phyloP scores from a whole-genome alignment of 2,329 filamentous ascomycete genomes.

The Botrytis elliptica region DNA sequence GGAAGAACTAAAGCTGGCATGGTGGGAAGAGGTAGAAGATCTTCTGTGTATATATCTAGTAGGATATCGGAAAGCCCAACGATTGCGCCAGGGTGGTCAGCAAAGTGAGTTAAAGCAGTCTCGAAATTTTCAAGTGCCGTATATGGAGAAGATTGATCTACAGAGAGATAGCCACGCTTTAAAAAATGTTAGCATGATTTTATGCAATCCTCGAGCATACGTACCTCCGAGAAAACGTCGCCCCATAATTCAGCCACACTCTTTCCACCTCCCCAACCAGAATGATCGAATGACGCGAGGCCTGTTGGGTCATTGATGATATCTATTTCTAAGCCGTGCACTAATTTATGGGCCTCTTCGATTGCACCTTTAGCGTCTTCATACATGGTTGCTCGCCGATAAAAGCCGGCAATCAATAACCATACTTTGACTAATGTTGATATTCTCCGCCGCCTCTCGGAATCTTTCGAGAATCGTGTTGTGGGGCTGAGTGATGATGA shows the following conservation, averaged over 20 bases:
- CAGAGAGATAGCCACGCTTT: conserved; percentile 38
- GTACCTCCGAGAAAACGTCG: conserved; percentile 79
- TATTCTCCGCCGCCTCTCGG: conserved; percentile 50
- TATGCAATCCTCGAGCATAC: conserved; percentile 34
- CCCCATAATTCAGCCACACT: conserved; percentile 82
- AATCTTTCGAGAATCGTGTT: conserved; percentile 52
- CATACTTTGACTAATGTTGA: conserved; percentile 73
- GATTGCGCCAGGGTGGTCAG: conserved; percentile 77
- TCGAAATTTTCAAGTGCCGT: conserved; percentile 78
- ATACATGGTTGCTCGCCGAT: conserved; percentile 74
- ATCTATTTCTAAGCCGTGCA: conserved; percentile 68
- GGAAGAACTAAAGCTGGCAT: conserved; percentile 39
- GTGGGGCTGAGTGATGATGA: conserved; percentile 32
- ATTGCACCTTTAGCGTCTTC: conserved; percentile 80
- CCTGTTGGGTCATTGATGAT: conserved; percentile 61
- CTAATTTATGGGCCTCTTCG: conserved; percentile 76
- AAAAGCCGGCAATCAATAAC: conserved; percentile 86
- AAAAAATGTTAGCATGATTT: conserved; percentile 34
- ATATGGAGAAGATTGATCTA: conserved; percentile 48
- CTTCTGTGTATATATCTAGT: conserved; percentile 77
- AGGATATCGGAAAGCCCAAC: conserved; percentile 82
- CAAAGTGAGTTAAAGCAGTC: conserved; percentile 72
- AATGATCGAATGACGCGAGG: conserved; percentile 58
- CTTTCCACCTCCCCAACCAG: conserved; percentile 76
- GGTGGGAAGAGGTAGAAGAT: conserved; percentile 58